These are phyloP conservation scores for Sphaerobolus stellatus DNA, from an alignment of 1,284 basidiomycete species.

Conservation along the genomic window DNA sequence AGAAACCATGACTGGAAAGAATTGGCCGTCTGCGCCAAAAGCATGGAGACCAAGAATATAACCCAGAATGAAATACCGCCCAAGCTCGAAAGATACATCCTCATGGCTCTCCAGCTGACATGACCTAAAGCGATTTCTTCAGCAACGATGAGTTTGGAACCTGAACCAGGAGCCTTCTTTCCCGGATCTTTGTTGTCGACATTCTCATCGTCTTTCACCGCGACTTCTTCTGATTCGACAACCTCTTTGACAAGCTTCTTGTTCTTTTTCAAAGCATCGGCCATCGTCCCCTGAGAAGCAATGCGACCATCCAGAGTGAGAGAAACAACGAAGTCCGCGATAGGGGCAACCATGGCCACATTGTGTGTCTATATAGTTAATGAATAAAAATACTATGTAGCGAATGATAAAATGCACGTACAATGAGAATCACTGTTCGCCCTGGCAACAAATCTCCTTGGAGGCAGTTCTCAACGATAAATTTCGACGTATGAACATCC, in stretches of 20 bases:
- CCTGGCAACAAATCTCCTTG: slow-evolving; percentile 64
- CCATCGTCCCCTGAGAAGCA: slow-evolving; percentile 46
- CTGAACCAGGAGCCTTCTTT: slow-evolving; percentile 24
- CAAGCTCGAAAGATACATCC: slow-evolving; percentile 35
- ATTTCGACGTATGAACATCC: slow-evolving; percentile 66
- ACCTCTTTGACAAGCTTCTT: slow-evolving; percentile 39
- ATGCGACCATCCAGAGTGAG: slow-evolving; percentile 54
- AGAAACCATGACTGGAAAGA: slow-evolving; percentile 51
- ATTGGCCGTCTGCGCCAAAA: slow-evolving; percentile 21
- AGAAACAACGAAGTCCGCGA: slow-evolving; percentile 64
- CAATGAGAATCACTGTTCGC: slow-evolving; percentile 72
- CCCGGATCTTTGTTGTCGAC: slow-evolving; percentile 40
- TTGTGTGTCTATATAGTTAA: slow-evolving; percentile 60
- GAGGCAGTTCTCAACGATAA: slow-evolving; percentile 77
- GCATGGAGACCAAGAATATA: slow-evolving; percentile 27
- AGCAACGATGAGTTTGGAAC: slow-evolving; percentile 29
- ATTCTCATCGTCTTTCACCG: slow-evolving; percentile 31
- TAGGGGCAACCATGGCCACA: slow-evolving; percentile 59
- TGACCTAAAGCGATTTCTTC: slow-evolving; percentile 42
- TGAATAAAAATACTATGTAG: background rate
- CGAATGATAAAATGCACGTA: slow-evolving; percentile 34
- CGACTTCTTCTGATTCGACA: slow-evolving; percentile 39
- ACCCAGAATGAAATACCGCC: slow-evolving; percentile 45
- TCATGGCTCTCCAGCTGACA: slow-evolving; percentile 33
- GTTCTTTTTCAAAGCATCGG: slow-evolving; percentile 43